These are phyloP conservation scores for Auricularia heimuer DNA, from an alignment of 768 basidiomycete species.

Conservation along the genomic window DNA sequence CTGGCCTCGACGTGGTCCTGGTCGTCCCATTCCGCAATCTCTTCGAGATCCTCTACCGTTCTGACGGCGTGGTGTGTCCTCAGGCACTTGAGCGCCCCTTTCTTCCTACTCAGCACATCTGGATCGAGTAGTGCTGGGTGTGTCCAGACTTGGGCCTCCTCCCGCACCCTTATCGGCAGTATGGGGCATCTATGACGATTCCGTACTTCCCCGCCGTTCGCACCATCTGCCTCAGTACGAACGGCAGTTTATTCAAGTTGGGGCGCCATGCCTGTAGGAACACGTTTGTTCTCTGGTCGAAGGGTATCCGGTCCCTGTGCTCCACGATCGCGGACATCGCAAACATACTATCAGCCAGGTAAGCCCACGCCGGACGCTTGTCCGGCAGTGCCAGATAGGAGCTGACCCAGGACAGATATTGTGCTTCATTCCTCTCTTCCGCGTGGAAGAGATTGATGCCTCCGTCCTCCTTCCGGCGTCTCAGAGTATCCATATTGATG, in stretches of 20 bases:
- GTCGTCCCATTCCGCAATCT: background rate
- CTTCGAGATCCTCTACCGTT: background rate
- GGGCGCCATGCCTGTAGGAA: background rate
- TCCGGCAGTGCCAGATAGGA: slow-evolving; percentile 13
- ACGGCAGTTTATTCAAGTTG: background rate
- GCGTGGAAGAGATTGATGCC: background rate
- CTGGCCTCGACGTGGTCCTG: background rate
- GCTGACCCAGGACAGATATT: slow-evolving; percentile 8
- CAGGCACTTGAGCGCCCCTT: background rate
- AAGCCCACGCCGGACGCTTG: slow-evolving; percentile 20
- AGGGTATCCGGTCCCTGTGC: background rate
- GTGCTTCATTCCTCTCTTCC: background rate
- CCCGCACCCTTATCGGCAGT: background rate
- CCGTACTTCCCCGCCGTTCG: background rate
- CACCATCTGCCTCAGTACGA: background rate
- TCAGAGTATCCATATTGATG: slow-evolving; percentile 6
- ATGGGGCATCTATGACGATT: background rate
- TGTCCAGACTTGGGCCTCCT: background rate
- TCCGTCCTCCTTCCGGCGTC: slow-evolving; percentile 3
- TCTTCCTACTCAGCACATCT: background rate
- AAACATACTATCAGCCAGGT: slow-evolving; percentile 15
- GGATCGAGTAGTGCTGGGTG: background rate
- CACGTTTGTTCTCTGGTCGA: background rate
- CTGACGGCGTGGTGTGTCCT: background rate
- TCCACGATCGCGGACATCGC: background rate